Conservation (phyloP, 2,329 filamentous ascomycete genomes). For the Ophiostoma triangulosporum region DNA sequence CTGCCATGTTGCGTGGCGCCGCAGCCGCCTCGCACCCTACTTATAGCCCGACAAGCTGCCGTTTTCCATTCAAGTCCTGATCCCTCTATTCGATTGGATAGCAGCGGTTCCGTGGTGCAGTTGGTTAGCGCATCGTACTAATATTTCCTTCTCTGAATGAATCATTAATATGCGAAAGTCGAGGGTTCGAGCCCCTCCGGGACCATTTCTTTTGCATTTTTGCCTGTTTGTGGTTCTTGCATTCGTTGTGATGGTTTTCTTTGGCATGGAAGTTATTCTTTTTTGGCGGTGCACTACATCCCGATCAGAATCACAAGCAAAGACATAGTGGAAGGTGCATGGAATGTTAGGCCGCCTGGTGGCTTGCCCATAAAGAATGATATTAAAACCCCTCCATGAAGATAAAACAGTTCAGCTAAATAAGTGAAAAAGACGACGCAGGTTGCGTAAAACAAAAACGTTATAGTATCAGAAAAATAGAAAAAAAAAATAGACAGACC, state of each 20-base stretch:
- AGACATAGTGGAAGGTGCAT: too few relatives aligned
- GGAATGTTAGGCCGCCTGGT: too few relatives aligned
- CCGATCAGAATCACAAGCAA: not conserved
- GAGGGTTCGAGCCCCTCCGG: slow-evolving; percentile 4
- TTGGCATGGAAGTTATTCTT: not conserved
- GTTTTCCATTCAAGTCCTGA: slow-evolving; percentile 1
- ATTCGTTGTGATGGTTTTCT: not conserved
- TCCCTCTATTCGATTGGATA: not conserved
- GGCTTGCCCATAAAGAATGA: not conserved
- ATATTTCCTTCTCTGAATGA: slow-evolving; percentile 3
- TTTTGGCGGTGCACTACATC: too few relatives aligned
- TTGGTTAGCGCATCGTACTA: slow-evolving; percentile 5
- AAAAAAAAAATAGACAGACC: not conserved
- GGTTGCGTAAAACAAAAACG: too few relatives aligned
- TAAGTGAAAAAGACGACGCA: too few relatives aligned
- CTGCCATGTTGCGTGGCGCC: too few relatives aligned
- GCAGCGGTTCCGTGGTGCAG: slow-evolving; percentile 2
- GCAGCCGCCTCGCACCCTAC: not conserved
- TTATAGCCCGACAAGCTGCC: not conserved
- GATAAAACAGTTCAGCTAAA: not conserved
- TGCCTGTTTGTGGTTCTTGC: not conserved
- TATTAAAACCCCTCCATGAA: not conserved
- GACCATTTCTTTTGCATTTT: slow-evolving; percentile 1
- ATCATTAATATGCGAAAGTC: slow-evolving; percentile 3
- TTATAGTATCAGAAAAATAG: not conserved